These are phyloP conservation scores for Dendryphion nanum DNA, from an alignment of 2,329 filamentous ascomycete species.

Conservation along the genomic window DNA sequence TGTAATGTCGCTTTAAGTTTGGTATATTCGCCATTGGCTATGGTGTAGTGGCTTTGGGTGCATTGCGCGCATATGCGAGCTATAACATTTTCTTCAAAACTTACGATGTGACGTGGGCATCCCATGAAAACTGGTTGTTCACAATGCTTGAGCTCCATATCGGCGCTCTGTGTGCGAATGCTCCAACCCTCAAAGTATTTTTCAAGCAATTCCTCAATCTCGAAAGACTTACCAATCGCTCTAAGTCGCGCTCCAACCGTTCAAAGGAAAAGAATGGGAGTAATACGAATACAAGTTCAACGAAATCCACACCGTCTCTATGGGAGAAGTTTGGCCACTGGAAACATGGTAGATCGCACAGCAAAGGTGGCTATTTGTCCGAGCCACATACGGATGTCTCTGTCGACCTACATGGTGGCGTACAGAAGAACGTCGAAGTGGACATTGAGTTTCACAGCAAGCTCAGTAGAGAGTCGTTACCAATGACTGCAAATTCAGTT, in stretches of 20 bases:
- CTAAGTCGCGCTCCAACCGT: constrained; percentile 9
- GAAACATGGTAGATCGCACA: constrained; percentile 7
- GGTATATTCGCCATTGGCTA: not conserved
- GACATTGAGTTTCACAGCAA: constrained; percentile 7
- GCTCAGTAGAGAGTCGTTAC: not conserved
- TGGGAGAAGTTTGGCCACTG: constrained; percentile 12
- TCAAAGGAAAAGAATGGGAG: constrained; percentile 2
- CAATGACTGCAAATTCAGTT: constrained; percentile 11
- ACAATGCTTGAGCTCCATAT: constrained; percentile 28
- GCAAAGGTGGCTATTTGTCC: constrained; percentile 21
- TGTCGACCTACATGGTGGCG: constrained; percentile 21
- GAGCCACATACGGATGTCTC: constrained; percentile 17
- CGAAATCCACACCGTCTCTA: not conserved
- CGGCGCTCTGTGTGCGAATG: constrained; percentile 30
- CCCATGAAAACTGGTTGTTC: constrained; percentile 17
- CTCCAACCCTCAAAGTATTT: constrained; percentile 32
- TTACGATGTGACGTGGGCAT: constrained; percentile 30
- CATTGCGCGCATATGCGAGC: constrained; percentile 3
- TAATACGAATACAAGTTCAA: not conserved
- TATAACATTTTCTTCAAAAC: constrained; percentile 28
- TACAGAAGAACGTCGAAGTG: constrained; percentile 16
- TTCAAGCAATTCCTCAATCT: constrained; percentile 28
- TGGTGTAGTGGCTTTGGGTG: not conserved
- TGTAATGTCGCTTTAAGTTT: no score
- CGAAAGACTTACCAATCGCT: constrained; percentile 15